These are phyloP conservation scores for Penicillium sp. DNA, from an alignment of 2,329 filamentous ascomycete species.

Conservation along the genomic window DNA sequence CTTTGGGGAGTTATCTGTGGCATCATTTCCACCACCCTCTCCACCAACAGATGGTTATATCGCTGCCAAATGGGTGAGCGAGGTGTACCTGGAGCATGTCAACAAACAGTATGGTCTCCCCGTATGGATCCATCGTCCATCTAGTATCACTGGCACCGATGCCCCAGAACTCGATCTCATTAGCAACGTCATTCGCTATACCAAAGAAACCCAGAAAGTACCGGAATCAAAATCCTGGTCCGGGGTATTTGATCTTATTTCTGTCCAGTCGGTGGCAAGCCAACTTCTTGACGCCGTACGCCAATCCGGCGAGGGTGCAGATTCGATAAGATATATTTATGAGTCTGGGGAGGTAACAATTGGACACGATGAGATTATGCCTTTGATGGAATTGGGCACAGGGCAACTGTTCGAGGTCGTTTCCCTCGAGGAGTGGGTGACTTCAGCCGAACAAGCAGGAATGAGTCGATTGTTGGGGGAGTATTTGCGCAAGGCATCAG, in stretches of 20 bases:
- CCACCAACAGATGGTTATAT: slow-evolving; percentile 38
- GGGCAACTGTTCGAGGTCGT: slow-evolving; percentile 13
- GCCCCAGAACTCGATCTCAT: slow-evolving; percentile 24
- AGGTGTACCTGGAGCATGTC: slow-evolving; percentile 38
- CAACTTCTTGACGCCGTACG: slow-evolving; percentile 15
- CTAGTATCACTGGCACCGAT: slow-evolving; percentile 20
- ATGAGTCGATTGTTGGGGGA: slow-evolving; percentile 21
- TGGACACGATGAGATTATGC: slow-evolving; percentile 16
- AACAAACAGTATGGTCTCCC: slow-evolving; percentile 16
- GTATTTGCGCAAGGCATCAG: slow-evolving; percentile 18
- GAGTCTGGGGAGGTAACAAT: slow-evolving; percentile 21
- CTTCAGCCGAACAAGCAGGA: slow-evolving; percentile 19
- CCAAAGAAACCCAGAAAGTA: slow-evolving; percentile 15
- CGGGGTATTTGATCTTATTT: slow-evolving; percentile 23
- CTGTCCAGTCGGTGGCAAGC: slow-evolving; percentile 18
- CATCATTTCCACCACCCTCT: slow-evolving; percentile 23
- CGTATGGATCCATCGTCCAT: slow-evolving; percentile 35
- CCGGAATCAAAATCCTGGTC: slow-evolving; percentile 18
- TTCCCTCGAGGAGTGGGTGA: slow-evolving; percentile 18
- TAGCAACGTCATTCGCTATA: slow-evolving; percentile 22
- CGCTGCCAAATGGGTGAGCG: slow-evolving; percentile 43
- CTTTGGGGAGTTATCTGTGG: slow-evolving; percentile 18
- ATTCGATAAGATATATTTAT: slow-evolving; percentile 6
- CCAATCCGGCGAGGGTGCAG: not conserved
- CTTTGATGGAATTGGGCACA: slow-evolving; percentile 14